phyloP scores from a whole-genome alignment of 1,284 basidiomycete genomes.

The Ustilago hordei region DNA sequence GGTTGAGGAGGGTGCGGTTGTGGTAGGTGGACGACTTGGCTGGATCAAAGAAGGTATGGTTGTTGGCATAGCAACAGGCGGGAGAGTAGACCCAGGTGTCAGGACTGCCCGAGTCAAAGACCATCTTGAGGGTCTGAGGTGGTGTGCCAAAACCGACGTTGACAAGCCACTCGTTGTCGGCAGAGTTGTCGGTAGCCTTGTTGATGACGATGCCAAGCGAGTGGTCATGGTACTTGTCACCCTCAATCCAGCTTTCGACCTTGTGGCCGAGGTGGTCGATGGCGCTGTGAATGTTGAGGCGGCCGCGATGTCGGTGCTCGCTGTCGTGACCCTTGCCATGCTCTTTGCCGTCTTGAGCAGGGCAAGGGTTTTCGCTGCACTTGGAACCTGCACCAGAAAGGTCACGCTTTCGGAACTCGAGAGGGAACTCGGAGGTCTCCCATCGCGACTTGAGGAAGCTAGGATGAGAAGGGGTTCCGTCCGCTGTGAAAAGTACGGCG shows the following conservation, averaged over 20 bases:
- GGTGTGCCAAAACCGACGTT: slow-evolving; percentile 52
- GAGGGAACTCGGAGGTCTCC: slow-evolving; percentile 40
- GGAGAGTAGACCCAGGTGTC: slow-evolving; percentile 59
- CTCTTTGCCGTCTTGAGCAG: slow-evolving; percentile 12
- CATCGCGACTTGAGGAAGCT: slow-evolving; percentile 42
- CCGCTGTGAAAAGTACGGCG: slow-evolving; percentile 29
- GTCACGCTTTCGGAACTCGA: slow-evolving; percentile 46
- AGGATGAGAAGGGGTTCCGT: slow-evolving; percentile 34
- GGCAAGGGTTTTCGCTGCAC: slow-evolving; percentile 23
- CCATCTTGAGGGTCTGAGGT: slow-evolving; percentile 47
- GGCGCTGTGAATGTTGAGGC: slow-evolving; percentile 12
- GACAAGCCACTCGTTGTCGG: slow-evolving; percentile 62
- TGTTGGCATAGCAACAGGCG: slow-evolving; percentile 54
- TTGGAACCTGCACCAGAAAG: slow-evolving; percentile 31
- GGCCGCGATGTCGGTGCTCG: slow-evolving; percentile 5
- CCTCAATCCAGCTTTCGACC: slow-evolving; percentile 40
- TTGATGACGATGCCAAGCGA: slow-evolving; percentile 52
- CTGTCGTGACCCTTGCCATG: slow-evolving; percentile 1
- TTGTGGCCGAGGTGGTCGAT: slow-evolving; percentile 32
- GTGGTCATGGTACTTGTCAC: slow-evolving; percentile 40
- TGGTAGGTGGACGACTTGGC: slow-evolving; percentile 40
- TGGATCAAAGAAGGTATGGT: slow-evolving; percentile 57
- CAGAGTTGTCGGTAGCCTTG: slow-evolving; percentile 51
- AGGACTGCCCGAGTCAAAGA: slow-evolving; percentile 57
- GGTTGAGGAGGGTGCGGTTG: slow-evolving; percentile 51